phyloP scores from a whole-genome alignment of 768 basidiomycete genomes.

The Lyophyllum atratum region DNA sequence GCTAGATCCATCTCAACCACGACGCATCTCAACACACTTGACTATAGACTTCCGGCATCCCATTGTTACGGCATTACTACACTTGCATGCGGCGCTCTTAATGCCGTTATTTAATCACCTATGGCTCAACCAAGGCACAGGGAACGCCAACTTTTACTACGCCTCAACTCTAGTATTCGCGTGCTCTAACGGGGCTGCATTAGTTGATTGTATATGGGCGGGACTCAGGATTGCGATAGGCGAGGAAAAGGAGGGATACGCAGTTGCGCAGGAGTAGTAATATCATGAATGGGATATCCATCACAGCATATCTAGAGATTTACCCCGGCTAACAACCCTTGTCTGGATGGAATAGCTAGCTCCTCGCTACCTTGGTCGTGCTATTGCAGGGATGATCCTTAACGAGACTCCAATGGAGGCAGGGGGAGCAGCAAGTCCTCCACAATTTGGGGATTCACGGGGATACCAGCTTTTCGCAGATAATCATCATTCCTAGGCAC shows the following conservation, averaged over 20 bases:
- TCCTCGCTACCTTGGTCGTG: neutral
- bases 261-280: slow-evolving; percentile 59
- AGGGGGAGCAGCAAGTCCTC: slow-evolving; percentile 39
- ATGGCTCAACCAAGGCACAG: slow-evolving; percentile 90
- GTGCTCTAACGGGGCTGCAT: slow-evolving; percentile 79
- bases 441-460: slow-evolving; percentile 40
- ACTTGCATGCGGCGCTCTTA: slow-evolving; percentile 81
- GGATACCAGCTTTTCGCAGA: slow-evolving; percentile 45
- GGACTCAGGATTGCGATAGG: slow-evolving; percentile 79
- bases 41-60: slow-evolving; percentile 79
- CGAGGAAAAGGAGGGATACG: slow-evolving; percentile 49
- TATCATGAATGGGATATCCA: neutral
- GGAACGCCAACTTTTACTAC: slow-evolving; percentile 98
- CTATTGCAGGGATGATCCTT: neutral
- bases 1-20: neutral
- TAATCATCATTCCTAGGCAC: slow-evolving; percentile 54
- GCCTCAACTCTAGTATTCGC: slow-evolving; percentile 95
- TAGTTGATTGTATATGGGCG: slow-evolving; percentile 83
- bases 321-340: neutral
- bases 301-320: neutral
- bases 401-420: slow-evolving; percentile 17
- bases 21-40: slow-evolving; percentile 1
- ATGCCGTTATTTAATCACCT: slow-evolving; percentile 90
- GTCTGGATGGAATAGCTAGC: neutral
- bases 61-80: slow-evolving; percentile 78